phyloP scores from a whole-genome alignment of 2,329 filamentous ascomycete species.

The Penicillium sp. region DNA sequence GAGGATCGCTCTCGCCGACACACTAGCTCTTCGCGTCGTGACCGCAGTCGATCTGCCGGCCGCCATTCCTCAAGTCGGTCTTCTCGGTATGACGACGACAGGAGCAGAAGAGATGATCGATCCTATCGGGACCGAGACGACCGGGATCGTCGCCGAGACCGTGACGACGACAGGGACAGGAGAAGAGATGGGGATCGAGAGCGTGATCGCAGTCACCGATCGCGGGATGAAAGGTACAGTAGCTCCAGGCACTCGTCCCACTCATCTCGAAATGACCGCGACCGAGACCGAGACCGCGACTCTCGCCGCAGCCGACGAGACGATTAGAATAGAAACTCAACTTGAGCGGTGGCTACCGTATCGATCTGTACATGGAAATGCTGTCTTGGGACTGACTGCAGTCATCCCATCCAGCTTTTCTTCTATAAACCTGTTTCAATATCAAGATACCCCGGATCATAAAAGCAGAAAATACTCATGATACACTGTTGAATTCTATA shows the following conservation, averaged over 20 bases:
- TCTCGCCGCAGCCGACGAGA: slow-evolving; percentile 33
- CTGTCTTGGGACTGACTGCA: neutral
- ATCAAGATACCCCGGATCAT: slow-evolving; percentile 23
- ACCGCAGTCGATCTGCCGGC: slow-evolving; percentile 38
- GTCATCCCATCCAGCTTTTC: neutral
- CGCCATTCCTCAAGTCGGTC: slow-evolving; percentile 37
- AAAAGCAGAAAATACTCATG: neutral
- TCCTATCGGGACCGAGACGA: slow-evolving; percentile 35
- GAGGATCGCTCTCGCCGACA: slow-evolving; percentile 40
- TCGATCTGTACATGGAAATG: slow-evolving; percentile 6
- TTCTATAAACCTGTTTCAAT: neutral
- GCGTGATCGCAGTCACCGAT: slow-evolving; percentile 32
- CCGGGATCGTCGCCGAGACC: slow-evolving; percentile 36
- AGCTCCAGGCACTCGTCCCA: slow-evolving; percentile 35
- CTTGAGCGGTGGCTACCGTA: neutral
- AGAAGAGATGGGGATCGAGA: slow-evolving; percentile 26
- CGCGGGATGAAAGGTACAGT: slow-evolving; percentile 35
- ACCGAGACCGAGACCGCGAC: slow-evolving; percentile 33
- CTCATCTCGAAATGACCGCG: slow-evolving; percentile 32
- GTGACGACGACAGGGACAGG: slow-evolving; percentile 26
- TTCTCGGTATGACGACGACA: slow-evolving; percentile 41
- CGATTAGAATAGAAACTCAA: slow-evolving; percentile 18
- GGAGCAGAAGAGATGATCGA: slow-evolving; percentile 35
- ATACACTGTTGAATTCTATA: slow-evolving; percentile 23
- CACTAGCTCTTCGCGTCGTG: slow-evolving; percentile 40